Base-by-base conservation (phyloP, 352 stramenopile species). In the Phytophthora meadii region DNA sequence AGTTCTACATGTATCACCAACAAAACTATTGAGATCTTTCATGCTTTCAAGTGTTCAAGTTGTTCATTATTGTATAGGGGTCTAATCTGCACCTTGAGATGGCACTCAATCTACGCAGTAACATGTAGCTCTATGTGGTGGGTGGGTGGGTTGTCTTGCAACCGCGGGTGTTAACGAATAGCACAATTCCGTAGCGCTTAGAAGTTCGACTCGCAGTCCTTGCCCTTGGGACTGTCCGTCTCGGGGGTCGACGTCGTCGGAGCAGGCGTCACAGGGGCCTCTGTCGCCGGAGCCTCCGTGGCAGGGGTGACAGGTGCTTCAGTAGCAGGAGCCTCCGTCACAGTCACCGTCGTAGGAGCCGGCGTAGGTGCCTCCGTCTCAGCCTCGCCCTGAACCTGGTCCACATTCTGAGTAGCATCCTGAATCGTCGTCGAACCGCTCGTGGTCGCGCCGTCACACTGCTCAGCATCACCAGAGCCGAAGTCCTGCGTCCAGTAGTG, bases 401-500 rank as follows among this genome's bases (percentile, higher is more conserved):
- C 64, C n/a, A 61, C 50, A 17, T 57, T 55, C 51, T 72, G 41
- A 54, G 53, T 54, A 36, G 54, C n/a, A 24, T 65, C 30, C 48
- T 61, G 39, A n/a, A 37, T 17, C 22, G 66, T 61, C 27, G 51
- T 52, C n/a, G 49, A 70, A 9, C 22, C 51, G 44, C 44, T 68
- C 24, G 60, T 17, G 8, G 54, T 24, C 14, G 41, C 44, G 2
- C 49, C 50, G 39, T 72, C 62, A 27, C 68, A 76, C 15, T 45
- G 10, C 49, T 89, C 78, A 5, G 41, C 58, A 27, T 47, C 47
- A 41, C 81, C 60, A n/a, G 61, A 42, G 15, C 63, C 79, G 47
- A 89, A 92, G 60, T 87, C 55, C 66, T 92, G 79, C 48, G 77
- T 89, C 79, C 80, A 89, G 70, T 80, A 89, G 65, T 82, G 66